Evolutionary conservation across 2,329 filamentous ascomycete genomes (phyloP).

Genomic region (Penicillium sp.): DNA sequence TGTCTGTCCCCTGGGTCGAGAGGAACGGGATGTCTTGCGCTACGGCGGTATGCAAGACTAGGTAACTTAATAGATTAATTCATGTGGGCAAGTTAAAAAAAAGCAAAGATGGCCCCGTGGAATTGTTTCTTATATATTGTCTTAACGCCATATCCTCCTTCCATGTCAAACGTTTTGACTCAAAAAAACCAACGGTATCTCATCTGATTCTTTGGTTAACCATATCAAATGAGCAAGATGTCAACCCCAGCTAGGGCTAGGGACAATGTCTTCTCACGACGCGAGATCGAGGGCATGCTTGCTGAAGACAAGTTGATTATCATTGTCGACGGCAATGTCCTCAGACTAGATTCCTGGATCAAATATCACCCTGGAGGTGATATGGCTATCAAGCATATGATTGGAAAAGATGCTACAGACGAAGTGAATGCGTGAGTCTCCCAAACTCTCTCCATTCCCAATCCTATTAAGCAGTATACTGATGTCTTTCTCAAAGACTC

Average conservation of each 20-base stretch:
- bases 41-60: slow-evolving; percentile 1
- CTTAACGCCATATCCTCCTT: neutral
- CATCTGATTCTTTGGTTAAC: neutral
- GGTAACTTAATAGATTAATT: slow-evolving; percentile 8
- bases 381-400: slow-evolving; percentile 84
- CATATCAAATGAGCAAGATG: slow-evolving; percentile 4
- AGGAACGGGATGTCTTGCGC: slow-evolving; percentile 7
- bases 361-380: slow-evolving; percentile 87
- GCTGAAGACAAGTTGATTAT: slow-evolving; percentile 73
- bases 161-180: neutral
- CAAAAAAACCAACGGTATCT: neutral
- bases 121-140: neutral
- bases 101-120: neutral
- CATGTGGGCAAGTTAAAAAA: neutral
- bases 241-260: slow-evolving; percentile 1
- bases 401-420: slow-evolving; percentile 88
- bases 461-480: neutral
- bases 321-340: slow-evolving; percentile 73
- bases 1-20: slow-evolving; percentile 2
- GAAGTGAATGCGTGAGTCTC: slow-evolving; percentile 76
- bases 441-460: neutral
- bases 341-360: slow-evolving; percentile 84
- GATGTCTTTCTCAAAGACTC: slow-evolving; percentile 54
- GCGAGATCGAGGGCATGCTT: slow-evolving; percentile 72
- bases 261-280: slow-evolving; percentile 20